These are phyloP conservation scores for Chalciporus pseudorubinellus DNA, from an alignment of 768 basidiomycete species.

Conservation along the genomic window DNA sequence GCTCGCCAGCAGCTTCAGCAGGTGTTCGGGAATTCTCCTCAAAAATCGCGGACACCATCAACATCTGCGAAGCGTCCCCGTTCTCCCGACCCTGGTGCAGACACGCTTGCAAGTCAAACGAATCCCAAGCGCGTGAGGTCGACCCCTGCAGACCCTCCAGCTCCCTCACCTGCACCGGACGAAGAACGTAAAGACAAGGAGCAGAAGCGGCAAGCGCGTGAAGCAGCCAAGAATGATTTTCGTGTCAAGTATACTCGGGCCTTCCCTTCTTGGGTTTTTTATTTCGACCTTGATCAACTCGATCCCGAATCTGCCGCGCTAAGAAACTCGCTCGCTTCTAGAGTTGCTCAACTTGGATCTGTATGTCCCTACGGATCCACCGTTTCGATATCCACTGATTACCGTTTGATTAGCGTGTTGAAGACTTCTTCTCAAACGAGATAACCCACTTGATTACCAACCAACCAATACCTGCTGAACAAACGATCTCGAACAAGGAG, in stretches of 20 bases:
- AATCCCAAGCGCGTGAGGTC: conserved; percentile 47
- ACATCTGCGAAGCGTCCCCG: conserved; percentile 45
- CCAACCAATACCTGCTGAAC: conserved; percentile 38
- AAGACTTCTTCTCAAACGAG: conserved; percentile 83
- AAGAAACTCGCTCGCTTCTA: conserved; percentile 45
- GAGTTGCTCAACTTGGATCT: conserved; percentile 68
- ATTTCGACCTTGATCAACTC: conserved; percentile 68
- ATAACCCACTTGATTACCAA: conserved; percentile 89
- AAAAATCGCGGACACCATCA: conserved; percentile 33
- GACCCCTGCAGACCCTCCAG: conserved; percentile 19
- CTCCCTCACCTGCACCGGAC: conserved; percentile 26
- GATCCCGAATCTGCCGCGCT: conserved; percentile 36
- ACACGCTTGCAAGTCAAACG: conserved; percentile 23
- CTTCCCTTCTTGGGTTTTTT: conserved; percentile 83
- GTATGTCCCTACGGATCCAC: conserved; percentile 48
- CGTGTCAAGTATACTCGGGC: conserved; percentile 79
- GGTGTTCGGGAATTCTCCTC: conserved; percentile 32
- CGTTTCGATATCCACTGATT: conserved; percentile 2
- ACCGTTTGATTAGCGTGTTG: conserved; percentile 57
- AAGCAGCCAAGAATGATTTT: conserved; percentile 67
- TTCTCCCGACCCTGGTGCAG: conserved; percentile 47
- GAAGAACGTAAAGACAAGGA: conserved; percentile 45
- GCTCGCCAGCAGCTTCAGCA: conserved; percentile 41
- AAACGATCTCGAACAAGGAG: conserved; percentile 57
- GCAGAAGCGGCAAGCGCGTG: conserved; percentile 48